Evolutionary conservation across 176 grass and related monocot genomes (phyloP), one percentile per base, ranked within the genome.

Genomic region (Phragmites australis): DNA sequence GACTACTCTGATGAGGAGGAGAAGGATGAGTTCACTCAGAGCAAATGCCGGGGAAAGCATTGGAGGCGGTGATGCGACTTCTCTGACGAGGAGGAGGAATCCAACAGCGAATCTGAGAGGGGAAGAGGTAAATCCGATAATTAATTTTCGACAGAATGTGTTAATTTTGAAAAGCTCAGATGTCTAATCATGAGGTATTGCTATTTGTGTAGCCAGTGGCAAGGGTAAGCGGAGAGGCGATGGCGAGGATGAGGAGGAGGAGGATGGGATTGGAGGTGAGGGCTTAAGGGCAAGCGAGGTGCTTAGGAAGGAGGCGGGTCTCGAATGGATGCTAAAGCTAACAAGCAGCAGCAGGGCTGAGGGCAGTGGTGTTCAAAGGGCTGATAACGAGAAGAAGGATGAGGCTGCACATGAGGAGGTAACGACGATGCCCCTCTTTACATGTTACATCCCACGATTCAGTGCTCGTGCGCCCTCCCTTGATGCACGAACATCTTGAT

Each of bases 301-400:
- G 57, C 81, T 79, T 9, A 89, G 96, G 70, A 99, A 59, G 89
- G 96, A 99, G 71, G 89, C 95, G 90, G 92, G 96, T 9, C 81
- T 99, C 15, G 96, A 95, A 19, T 99, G 96, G 96, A 99, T 99
- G 96, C 84, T 99, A 46, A 92, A 89, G 76, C 80, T 90, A 12
- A 75, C 83, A n/a, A 91, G 59, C 25, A 91, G 65, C 30, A 32
- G 52, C 19, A 29, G 57, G 47, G 63, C 46, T 18, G 88, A 98
- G 65, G 76, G 65, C 44, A 89, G 32, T 52, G 62, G 1, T 40
- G 22, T 23, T 51, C 37, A 46, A 8, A 72, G 43, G 43, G 74
- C 54, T 70, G 72, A 87, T 21, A 48, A 81, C 47, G 84, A 91
- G 0, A 57, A 86, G 37, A 84, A 76, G 25, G 67, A 23, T 58